Percentiles rank a stretch among this genome's conserved stretches.
Evolutionary conservation across 768 basidiomycete species (phyloP).

Genomic region (Phanerochaete carnosa): DNA sequence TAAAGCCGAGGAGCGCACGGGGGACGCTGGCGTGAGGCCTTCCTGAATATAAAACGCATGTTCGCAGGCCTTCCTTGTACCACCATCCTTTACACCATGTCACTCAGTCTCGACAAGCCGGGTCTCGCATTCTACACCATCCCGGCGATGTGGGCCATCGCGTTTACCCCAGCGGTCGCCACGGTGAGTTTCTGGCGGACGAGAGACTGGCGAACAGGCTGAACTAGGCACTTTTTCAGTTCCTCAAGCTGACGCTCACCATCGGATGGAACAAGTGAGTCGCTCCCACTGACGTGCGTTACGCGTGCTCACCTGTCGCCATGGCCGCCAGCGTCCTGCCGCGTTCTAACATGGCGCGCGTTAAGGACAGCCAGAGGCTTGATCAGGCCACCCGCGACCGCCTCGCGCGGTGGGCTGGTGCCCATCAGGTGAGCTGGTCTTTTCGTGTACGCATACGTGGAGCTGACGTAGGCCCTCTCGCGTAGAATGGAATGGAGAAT

Average conservation of each 20-base stretch:
- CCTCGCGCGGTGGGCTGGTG: neutral
- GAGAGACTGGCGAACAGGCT: no score
- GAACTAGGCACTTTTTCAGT: neutral
- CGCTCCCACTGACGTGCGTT: no score
- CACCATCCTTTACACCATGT: neutral
- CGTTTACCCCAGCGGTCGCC: neutral
- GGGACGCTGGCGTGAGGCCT: no score
- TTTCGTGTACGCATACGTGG: neutral
- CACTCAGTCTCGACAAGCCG: neutral
- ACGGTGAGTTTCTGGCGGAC: neutral
- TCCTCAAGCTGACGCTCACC: neutral
- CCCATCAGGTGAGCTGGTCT: neutral
- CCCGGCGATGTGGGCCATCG: conserved; percentile 4
- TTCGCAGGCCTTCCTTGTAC: neutral
- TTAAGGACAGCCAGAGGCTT: neutral
- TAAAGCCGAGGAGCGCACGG: no score
- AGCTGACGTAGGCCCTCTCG: neutral
- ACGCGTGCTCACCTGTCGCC: neutral
- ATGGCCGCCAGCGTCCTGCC: neutral
- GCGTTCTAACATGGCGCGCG: neutral
- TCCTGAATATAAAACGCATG: neutral
- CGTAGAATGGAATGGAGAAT: conserved; percentile 11
- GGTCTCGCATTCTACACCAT: conserved; percentile 5
- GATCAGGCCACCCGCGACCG: neutral
- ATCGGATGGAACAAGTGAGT: conserved; percentile 3